A percentile compares a stretch with the other conserved stretches of the same genome.
phyloP scores from a whole-genome alignment of 805 yeast species.

The Wickerhamomyces silvicola region DNA sequence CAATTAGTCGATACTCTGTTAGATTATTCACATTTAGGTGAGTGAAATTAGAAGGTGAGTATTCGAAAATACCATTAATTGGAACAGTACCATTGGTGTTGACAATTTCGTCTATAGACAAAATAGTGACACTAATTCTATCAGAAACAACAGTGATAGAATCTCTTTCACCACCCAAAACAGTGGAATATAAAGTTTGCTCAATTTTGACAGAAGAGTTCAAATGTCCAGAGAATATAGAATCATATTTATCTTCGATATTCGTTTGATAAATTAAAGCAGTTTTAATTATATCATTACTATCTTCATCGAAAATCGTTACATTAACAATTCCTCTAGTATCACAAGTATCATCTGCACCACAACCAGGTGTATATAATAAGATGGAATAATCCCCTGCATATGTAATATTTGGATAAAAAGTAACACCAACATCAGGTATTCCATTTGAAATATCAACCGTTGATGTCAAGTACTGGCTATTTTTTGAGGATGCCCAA shows the following conservation, averaged over 20 bases:
- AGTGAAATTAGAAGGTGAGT: constrained; percentile 62
- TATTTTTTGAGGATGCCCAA: constrained; percentile 26
- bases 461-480: constrained; percentile 28
- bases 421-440: constrained; percentile 36
- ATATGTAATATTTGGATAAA: constrained; percentile 61
- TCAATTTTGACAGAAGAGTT: constrained; percentile 41
- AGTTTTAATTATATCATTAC: constrained; percentile 32
- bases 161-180: constrained; percentile 17
- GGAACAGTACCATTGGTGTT: constrained; percentile 30
- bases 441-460: constrained; percentile 27
- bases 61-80: constrained; percentile 80
- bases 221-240: constrained; percentile 63
- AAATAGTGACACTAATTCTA: constrained; percentile 45
- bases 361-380: constrained; percentile 86
- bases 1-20: constrained; percentile 26
- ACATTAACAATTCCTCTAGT: constrained; percentile 75
- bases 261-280: constrained; percentile 72
- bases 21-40: constrained; percentile 22
- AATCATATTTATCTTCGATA: constrained; percentile 72
- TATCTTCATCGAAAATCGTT: constrained; percentile 43
- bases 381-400: constrained; percentile 71
- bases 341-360: constrained; percentile 56
- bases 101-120: constrained; percentile 35
- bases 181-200: constrained; percentile 31
- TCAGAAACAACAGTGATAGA: constrained; percentile 65